Evolutionary conservation across 495 filamentous ascomycete species (phyloP), one percentile per base, ranked within the genome.

Genomic region (Xylaria intraflava): DNA sequence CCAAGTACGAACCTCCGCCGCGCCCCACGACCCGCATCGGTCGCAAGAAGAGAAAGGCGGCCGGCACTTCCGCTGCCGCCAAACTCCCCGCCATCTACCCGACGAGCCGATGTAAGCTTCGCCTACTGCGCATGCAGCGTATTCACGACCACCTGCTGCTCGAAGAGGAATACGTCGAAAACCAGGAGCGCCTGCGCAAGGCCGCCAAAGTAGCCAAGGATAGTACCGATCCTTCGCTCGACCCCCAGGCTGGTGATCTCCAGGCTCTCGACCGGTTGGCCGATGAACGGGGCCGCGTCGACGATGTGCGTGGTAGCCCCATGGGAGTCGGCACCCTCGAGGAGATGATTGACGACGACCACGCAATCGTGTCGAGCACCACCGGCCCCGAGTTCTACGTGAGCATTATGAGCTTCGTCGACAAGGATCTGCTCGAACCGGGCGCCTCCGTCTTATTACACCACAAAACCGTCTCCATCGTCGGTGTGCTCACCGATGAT

Each of bases 321-420:
- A 99, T 99, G 93, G 93, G 93, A 12, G 93, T 99, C 39, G 93
- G 93, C 38, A 96, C 93, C 56, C 71, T 99, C 62, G 93, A 97
- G 71, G 93, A 99, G 75, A 87, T 99, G 83, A 99, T 99, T 64
- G 93, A 99, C 70, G 93, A 99, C 72, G 93, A 99, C 73, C 93
- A 99, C 65, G 93, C 93, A 53, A 99, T 99, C 64, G 94, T 99
- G 38, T 95, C 89, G 9, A 95, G 89, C 67, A 92, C 94, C 3
- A 96, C 94, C 11, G 93, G 93, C 0, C 94, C 93, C 2, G 93
- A 99, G 69, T 99, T 96, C 76, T 99, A 99, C 68, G 93, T 99
- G 54, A 96, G 90, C 46, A 99, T 99, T 79, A 99, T 99, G 93
- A 96, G 92, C 36, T 99, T 99, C 62, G 93, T 99, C 35, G 93